phyloP scores from a whole-genome alignment of 306 rosid genomes.

The Rosa persica region DNA sequence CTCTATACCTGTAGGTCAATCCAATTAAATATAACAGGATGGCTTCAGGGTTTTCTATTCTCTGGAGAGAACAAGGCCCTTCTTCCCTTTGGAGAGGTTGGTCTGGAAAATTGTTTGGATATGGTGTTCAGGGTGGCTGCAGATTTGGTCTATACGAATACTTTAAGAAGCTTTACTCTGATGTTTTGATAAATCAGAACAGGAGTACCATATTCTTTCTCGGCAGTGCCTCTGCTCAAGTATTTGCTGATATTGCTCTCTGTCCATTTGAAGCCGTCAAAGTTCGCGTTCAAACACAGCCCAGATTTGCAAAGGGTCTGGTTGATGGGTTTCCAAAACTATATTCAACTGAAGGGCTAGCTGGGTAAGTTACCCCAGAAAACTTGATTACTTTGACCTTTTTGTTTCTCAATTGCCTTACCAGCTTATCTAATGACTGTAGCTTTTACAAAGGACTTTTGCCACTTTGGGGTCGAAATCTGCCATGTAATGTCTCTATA shows the following conservation, averaged over 20 bases:
- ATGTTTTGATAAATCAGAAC: slow-evolving; percentile 35
- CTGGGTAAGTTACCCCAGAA: slow-evolving; percentile 35
- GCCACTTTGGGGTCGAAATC: slow-evolving; percentile 79
- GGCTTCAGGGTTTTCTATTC: slow-evolving; percentile 53
- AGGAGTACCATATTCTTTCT: slow-evolving; percentile 56
- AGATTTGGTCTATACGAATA: slow-evolving; percentile 74
- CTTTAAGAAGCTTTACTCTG: slow-evolving; percentile 63
- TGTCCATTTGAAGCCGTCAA: slow-evolving; percentile 72
- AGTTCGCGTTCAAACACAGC: slow-evolving; percentile 61
- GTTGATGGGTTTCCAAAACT: slow-evolving; percentile 62
- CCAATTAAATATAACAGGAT: slow-evolving; percentile 57
- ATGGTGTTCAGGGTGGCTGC: slow-evolving; percentile 74
- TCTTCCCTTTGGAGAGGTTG: slow-evolving; percentile 79
- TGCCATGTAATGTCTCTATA: slow-evolving; percentile 60
- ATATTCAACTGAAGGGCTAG: slow-evolving; percentile 52
- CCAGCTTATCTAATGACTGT: slow-evolving; percentile 23
- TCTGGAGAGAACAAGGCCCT: slow-evolving; percentile 70
- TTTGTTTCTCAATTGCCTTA: slow-evolving; percentile 15
- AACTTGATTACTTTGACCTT: not conserved
- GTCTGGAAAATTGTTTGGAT: slow-evolving; percentile 69
- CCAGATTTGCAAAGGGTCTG: slow-evolving; percentile 60
- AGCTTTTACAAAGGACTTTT: slow-evolving; percentile 63
- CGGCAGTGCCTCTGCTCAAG: slow-evolving; percentile 67
- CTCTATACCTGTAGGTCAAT: slow-evolving; percentile 40
- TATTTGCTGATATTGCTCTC: slow-evolving; percentile 66